These are phyloP conservation scores for Claviceps sp. DNA, from an alignment of 2,329 filamentous ascomycete genomes.

Conservation along the genomic window DNA sequence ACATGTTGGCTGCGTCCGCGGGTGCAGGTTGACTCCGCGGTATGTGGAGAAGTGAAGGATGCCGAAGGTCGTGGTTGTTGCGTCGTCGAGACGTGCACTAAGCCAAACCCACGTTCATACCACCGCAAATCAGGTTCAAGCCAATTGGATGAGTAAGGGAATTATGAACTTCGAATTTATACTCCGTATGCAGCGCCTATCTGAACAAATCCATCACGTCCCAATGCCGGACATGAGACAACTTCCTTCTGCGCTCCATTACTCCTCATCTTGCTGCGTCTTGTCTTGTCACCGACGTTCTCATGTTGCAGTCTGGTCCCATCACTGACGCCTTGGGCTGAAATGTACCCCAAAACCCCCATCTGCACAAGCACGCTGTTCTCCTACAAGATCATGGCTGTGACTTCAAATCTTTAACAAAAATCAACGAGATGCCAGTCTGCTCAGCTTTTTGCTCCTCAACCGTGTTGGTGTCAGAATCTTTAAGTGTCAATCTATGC, in stretches of 20 bases:
- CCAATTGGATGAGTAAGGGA: conserved; percentile 18
- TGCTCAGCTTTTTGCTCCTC: not conserved
- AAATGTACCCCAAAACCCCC: not conserved
- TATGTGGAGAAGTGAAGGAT: conserved; percentile 16
- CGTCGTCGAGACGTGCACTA: conserved; percentile 18
- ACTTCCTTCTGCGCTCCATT: not conserved
- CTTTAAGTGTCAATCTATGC: not conserved
- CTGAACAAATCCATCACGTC: conserved; percentile 4
- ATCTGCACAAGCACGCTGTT: not conserved
- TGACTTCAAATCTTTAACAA: not conserved
- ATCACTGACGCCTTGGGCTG: not conserved
- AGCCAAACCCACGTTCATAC: conserved; percentile 11
- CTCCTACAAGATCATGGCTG: not conserved
- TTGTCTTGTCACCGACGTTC: not conserved
- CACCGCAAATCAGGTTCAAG: conserved; percentile 20
- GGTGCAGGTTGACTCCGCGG: conserved; percentile 13
- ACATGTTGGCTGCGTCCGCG: conserved; percentile 28
- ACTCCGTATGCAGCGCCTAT: conserved; percentile 10
- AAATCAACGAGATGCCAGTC: not conserved
- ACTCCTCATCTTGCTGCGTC: not conserved
- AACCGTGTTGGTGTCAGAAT: not conserved
- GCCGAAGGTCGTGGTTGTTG: conserved; percentile 13
- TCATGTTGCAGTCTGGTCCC: not conserved
- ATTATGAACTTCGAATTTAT: conserved; percentile 8
- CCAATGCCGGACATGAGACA: not conserved